A percentile compares a stretch with the other conserved stretches of the same genome.
These are phyloP conservation scores for Paralagenidium karlingii DNA, from an alignment of 352 stramenopile genomes.

Conservation along the genomic window DNA sequence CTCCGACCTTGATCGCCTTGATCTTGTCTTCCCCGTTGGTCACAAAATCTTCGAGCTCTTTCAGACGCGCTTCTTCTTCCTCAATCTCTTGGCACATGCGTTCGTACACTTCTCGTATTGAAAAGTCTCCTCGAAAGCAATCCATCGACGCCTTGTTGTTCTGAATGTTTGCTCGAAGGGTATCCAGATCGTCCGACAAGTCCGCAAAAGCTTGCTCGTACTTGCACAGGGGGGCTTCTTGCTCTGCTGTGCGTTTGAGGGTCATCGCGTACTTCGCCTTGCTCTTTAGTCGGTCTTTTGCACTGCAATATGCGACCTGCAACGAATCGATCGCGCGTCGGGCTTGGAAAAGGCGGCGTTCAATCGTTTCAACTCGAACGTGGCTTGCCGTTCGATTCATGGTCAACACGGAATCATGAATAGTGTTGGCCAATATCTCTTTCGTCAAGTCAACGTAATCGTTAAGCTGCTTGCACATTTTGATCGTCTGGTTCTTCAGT, in stretches of 20 bases:
- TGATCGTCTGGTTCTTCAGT: slow-evolving; percentile 1
- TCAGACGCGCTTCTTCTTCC: slow-evolving; percentile 38
- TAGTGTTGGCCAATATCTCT: too few species aligned
- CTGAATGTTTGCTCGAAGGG: slow-evolving; percentile 62
- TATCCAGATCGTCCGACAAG: slow-evolving; percentile 65
- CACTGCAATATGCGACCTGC: slow-evolving; percentile 36
- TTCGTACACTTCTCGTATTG: slow-evolving; percentile 61
- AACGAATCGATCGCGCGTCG: too few species aligned
- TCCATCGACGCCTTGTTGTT: slow-evolving; percentile 75
- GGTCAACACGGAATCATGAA: too few species aligned
- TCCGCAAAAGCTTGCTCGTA: slow-evolving; percentile 46
- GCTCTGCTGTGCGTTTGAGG: slow-evolving; percentile 48
- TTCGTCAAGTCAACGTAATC: too few species aligned
- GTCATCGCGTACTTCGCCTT: slow-evolving; percentile 51
- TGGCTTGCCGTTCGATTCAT: too few species aligned
- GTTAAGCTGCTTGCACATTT: slow-evolving; percentile 1
- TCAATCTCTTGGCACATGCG: slow-evolving; percentile 49
- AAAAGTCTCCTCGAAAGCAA: slow-evolving; percentile 69
- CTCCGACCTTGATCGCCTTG: slow-evolving; percentile 50
- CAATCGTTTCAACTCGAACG: too few species aligned
- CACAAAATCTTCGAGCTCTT: slow-evolving; percentile 47
- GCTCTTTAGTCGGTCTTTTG: slow-evolving; percentile 53
- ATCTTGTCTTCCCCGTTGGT: slow-evolving; percentile 50
- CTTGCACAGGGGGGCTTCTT: slow-evolving; percentile 46
- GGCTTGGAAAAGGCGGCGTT: too few species aligned